Conservation (phyloP, 2,329 filamentous ascomycete species). For the Beauveria bassiana region DNA sequence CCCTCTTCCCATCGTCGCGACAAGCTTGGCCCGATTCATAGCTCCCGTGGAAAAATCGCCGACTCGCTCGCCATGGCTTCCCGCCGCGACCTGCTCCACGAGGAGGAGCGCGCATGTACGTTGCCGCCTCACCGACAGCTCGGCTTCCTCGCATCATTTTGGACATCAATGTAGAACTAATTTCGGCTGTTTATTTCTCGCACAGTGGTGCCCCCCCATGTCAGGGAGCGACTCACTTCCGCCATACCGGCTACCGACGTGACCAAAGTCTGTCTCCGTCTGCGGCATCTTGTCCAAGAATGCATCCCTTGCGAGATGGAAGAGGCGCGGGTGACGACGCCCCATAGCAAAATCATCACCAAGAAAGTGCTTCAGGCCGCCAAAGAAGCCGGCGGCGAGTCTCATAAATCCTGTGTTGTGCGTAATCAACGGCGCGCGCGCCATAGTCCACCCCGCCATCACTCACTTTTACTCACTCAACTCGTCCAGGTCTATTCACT, state of each 20-base stretch:
- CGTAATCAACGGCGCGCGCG: constrained; percentile 7
- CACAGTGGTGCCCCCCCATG: constrained; percentile 58
- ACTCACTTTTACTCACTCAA: not conserved
- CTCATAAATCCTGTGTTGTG: constrained; percentile 69
- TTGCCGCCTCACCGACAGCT: not conserved
- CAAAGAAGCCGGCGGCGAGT: constrained; percentile 67
- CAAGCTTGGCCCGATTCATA: no score
- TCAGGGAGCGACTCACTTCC: constrained; percentile 50
- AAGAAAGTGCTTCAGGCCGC: constrained; percentile 71
- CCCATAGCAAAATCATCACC: constrained; percentile 84
- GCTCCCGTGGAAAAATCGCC: not conserved
- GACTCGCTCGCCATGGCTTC: not conserved
- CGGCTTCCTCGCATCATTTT: not conserved
- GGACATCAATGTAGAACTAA: no score
- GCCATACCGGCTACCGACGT: constrained; percentile 71
- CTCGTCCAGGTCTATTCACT: constrained; percentile 57
- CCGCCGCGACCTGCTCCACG: constrained; percentile 9
- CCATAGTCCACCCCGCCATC: no score
- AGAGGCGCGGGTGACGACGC: constrained; percentile 61
- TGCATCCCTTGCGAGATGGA: constrained; percentile 87
- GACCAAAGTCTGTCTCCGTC: constrained; percentile 78
- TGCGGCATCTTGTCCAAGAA: constrained; percentile 86
- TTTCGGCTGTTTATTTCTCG: not conserved
- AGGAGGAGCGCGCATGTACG: constrained; percentile 12
- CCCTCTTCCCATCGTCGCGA: not conserved